These are phyloP conservation scores for Vitis rotundifolia DNA, from an alignment of 164 flowering plant genomes.

Conservation along the genomic window DNA sequence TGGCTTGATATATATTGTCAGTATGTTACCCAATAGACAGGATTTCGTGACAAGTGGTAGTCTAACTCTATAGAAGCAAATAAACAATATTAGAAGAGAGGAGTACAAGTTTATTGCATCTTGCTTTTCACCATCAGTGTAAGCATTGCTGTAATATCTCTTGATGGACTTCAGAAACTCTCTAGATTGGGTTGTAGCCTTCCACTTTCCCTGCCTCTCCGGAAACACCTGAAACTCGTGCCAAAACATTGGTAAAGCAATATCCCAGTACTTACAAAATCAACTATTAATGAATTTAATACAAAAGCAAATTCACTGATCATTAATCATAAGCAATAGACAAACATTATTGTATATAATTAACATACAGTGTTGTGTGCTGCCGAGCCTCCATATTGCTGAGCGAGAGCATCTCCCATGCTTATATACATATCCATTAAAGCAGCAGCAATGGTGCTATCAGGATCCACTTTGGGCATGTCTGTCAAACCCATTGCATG, in stretches of 20 bases:
- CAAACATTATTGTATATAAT: slow-evolving; percentile 4
- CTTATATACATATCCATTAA: slow-evolving; percentile 96
- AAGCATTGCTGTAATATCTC: slow-evolving; percentile 92
- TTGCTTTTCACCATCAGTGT: slow-evolving; percentile 97
- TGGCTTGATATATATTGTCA: too few species aligned
- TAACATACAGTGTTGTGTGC: slow-evolving; percentile 86
- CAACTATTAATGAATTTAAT: background rate
- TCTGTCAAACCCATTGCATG: slow-evolving; percentile 89
- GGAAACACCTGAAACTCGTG: slow-evolving; percentile 65
- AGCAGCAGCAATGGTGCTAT: slow-evolving; percentile 88
- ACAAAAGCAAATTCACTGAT: background rate
- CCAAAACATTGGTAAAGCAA: background rate
- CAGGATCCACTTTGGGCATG: slow-evolving; percentile 78
- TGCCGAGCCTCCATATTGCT: slow-evolving; percentile 98
- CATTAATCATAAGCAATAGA: background rate
- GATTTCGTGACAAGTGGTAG: too few species aligned
- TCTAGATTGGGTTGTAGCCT: slow-evolving; percentile 93
- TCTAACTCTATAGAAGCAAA: background rate
- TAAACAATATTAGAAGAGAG: slow-evolving; percentile 6
- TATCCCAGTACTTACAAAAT: background rate
- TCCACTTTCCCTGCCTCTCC: slow-evolving; percentile 99
- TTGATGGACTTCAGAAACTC: slow-evolving; percentile 93
- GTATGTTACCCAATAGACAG: too few species aligned
- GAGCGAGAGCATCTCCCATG: slow-evolving; percentile 99
- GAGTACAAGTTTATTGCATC: slow-evolving; percentile 93